A percentile compares a stretch with the other conserved stretches of the same genome.
These are phyloP conservation scores for Penicillium cataractarum DNA, from an alignment of 495 filamentous ascomycete genomes.

Conservation along the genomic window DNA sequence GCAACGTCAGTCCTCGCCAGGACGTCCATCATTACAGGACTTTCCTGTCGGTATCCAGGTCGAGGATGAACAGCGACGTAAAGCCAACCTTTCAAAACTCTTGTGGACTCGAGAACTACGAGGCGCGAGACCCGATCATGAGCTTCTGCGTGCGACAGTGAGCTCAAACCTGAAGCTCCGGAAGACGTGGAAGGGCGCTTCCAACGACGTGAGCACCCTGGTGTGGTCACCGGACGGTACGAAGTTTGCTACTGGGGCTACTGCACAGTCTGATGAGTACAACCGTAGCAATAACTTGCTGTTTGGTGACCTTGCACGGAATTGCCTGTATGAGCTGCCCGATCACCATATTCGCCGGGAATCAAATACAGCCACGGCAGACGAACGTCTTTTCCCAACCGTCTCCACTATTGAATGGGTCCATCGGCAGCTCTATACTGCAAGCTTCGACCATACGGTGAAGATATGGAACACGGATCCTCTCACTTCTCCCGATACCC, in stretches of 20 bases:
- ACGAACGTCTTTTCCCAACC: conserved; percentile 74
- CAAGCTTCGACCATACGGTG: conserved; percentile 78
- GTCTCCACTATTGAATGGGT: conserved; percentile 78
- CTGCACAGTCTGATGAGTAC: conserved; percentile 76
- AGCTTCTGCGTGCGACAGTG: conserved; percentile 22
- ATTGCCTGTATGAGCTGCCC: conserved; percentile 64
- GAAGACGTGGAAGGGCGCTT: conserved; percentile 55
- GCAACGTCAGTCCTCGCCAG: background rate
- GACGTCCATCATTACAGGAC: background rate
- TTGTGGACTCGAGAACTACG: conserved; percentile 35
- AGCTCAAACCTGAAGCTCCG: conserved; percentile 35
- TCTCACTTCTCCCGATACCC: conserved; percentile 7
- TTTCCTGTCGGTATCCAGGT: background rate
- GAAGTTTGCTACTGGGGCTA: conserved; percentile 63
- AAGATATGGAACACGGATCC: conserved; percentile 68
- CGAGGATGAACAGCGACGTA: background rate
- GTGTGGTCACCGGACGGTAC: conserved; percentile 55
- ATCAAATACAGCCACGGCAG: conserved; percentile 56
- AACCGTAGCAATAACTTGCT: conserved; percentile 79
- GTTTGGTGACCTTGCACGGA: conserved; percentile 62
- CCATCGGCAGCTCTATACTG: conserved; percentile 67
- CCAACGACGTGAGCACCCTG: conserved; percentile 51
- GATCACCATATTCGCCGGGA: conserved; percentile 65
- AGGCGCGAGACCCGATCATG: conserved; percentile 1
- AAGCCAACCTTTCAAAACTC: conserved; percentile 20